Evolutionary conservation across 208 protist species (phyloP), one percentile per base, ranked within the genome.

Genomic region (Trypanosoma platydactyli): DNA sequence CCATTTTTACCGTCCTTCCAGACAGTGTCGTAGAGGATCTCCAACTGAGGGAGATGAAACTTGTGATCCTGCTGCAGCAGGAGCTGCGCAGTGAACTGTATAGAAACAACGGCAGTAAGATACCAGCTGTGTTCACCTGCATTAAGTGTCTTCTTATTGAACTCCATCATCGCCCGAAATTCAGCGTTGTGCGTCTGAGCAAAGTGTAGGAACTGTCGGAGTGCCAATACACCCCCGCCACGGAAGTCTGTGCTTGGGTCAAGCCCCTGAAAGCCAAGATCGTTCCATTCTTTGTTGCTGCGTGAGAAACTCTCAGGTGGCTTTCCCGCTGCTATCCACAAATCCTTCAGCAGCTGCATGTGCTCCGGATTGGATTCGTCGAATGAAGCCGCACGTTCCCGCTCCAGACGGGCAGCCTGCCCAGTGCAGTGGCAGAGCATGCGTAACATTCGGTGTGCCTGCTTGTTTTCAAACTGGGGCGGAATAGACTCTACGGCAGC

Each of bases 191-290:
- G 69, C 15, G 67, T 70, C 65, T 92, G 63, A 3, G 88, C 87
- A 63, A 97, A 95, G 73, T 93, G 84, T 4, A 92, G 61, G 33
- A 96, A 77, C 64, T 91, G 80, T 5, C 79, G 78, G 3, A 97
- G 73, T 2, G 77, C 84, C 1, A 97, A 68, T 15, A 96, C 62
- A 38, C 94, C 94, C 42, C 84, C 81, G 22, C 88, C 91, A 53
- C 94, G 84, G 13, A 97, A 73, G 68, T 97, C 94, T 18, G 89
- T 97, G 29, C 75, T 51, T 16, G 94, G 94, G 63, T 97, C 85
- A 18, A 83, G 60, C 44, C 86, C 86, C 71, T 97, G 94, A 67
- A 97, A 97, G 45, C 94, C 94, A 15, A 97, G 62, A 13, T 60
- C 50, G 4, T 25, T 41, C 91, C 94, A 97, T 62, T 87, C 67